Conservation (phyloP, 2,329 filamentous ascomycete species). For the Fusarium newnesense region DNA sequence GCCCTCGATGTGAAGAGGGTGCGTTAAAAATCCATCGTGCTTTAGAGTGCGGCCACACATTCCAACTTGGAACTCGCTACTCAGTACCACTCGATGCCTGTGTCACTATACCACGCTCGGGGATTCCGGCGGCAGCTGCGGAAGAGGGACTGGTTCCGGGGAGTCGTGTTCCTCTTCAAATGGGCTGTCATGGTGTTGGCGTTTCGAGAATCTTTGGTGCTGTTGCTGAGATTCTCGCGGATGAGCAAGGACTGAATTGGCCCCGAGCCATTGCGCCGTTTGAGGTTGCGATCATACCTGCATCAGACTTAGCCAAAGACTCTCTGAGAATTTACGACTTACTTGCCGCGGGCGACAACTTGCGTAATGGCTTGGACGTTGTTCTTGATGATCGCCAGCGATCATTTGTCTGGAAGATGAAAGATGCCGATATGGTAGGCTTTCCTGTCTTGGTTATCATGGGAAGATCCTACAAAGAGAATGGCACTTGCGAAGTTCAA, state of each 20-base stretch:
- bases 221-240: constrained; percentile 79
- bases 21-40: constrained; percentile 74
- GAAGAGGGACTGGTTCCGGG: constrained; percentile 33
- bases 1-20: constrained; percentile 74
- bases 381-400: constrained; percentile 79
- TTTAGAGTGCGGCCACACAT: constrained; percentile 94
- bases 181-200: constrained; percentile 97
- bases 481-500: constrained; percentile 77
- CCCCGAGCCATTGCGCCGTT: constrained; percentile 87
- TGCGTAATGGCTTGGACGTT: constrained; percentile 62
- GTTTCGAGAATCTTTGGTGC: constrained; percentile 91
- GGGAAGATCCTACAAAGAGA: constrained; percentile 73
- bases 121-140: constrained; percentile 14
- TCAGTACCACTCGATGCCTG: constrained; percentile 76
- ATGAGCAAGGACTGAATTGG: constrained; percentile 84
- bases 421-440: constrained; percentile 88
- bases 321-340: constrained; percentile 71
- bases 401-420: constrained; percentile 83
- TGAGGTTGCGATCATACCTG: constrained; percentile 74
- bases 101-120: constrained; percentile 56
- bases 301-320: constrained; percentile 57
- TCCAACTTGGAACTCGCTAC: constrained; percentile 91
- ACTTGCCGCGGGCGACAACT: constrained; percentile 50
- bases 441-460: constrained; percentile 87
- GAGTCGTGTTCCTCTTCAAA: constrained; percentile 72